Conservation (phyloP, 2,329 filamentous ascomycete genomes). For the Aspergillus melleus region DNA sequence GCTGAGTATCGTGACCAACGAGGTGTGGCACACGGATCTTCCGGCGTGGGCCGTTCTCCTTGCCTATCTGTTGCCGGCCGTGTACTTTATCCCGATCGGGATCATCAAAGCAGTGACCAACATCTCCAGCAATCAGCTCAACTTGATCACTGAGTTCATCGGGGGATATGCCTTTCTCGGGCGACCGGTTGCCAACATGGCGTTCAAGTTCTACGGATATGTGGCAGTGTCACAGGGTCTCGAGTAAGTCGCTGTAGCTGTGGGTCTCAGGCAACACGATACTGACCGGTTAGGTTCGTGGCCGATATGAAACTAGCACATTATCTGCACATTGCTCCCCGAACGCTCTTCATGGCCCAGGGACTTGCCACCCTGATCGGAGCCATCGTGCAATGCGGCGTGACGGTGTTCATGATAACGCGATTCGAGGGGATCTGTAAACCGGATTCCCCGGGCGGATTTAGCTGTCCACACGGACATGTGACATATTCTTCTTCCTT, state of each 20-base stretch:
- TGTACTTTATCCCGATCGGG: constrained; percentile 51
- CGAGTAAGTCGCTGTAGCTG: constrained; percentile 25
- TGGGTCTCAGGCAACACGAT: neutral
- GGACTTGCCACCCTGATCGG: constrained; percentile 52
- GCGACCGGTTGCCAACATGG: constrained; percentile 52
- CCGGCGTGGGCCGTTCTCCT: constrained; percentile 49
- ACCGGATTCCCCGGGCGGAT: constrained; percentile 59
- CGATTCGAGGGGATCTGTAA: constrained; percentile 52
- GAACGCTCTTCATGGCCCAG: constrained; percentile 53
- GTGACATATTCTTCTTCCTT: constrained; percentile 69
- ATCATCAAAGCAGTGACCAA: constrained; percentile 53
- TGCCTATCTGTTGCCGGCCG: constrained; percentile 45
- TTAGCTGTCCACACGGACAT: constrained; percentile 57
- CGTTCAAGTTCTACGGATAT: constrained; percentile 73
- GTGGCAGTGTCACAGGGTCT: constrained; percentile 66
- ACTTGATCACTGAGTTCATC: constrained; percentile 51
- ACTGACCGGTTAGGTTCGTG: constrained; percentile 52
- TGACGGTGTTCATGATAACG: constrained; percentile 51
- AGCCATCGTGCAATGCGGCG: constrained; percentile 50
- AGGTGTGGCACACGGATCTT: constrained; percentile 47
- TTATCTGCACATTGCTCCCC: constrained; percentile 47
- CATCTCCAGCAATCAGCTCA: constrained; percentile 50
- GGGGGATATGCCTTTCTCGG: constrained; percentile 51
- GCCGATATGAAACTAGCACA: constrained; percentile 67
- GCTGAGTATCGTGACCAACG: constrained; percentile 39